Percentiles rank a stretch among this genome's conserved stretches.
phyloP scores from a whole-genome alignment of 2,329 filamentous ascomycete genomes.

The Xylaria multiplex region DNA sequence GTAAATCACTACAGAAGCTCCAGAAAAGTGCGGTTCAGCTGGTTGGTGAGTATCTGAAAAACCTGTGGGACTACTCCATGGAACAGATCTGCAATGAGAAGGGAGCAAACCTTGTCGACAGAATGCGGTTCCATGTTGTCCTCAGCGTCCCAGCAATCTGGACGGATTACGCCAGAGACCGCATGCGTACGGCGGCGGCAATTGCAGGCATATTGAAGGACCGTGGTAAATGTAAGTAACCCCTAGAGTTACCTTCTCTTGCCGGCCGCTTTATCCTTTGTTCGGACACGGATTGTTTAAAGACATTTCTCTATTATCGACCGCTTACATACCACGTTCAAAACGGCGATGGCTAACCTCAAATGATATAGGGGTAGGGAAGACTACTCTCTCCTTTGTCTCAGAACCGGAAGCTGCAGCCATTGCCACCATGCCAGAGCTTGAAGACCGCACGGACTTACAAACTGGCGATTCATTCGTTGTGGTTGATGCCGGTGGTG shows the following conservation, averaged over 20 bases:
- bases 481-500: constrained; percentile 48
- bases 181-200: constrained; percentile 52
- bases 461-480: constrained; percentile 45
- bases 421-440: constrained; percentile 51
- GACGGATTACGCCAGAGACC: constrained; percentile 35
- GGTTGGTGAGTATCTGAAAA: constrained; percentile 30
- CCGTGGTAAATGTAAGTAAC: constrained; percentile 16
- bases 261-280: too few species aligned
- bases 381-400: constrained; percentile 51
- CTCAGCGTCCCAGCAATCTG: constrained; percentile 38
- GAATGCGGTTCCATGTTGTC: constrained; percentile 32
- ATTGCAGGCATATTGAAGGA: constrained; percentile 51
- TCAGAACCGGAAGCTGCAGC: constrained; percentile 60
- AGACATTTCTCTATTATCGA: not conserved
- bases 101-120: constrained; percentile 15
- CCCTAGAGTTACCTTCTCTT: too few species aligned
- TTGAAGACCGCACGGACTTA: constrained; percentile 39
- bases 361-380: constrained; percentile 32
- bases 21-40: constrained; percentile 39
- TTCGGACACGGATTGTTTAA: not conserved
- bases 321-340: not conserved
- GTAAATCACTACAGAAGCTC: rapidly evolving
- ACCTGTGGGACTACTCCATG: constrained; percentile 31
- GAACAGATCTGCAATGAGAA: constrained; percentile 19
- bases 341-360: not conserved